Base-by-base conservation (phyloP, 2,329 filamentous ascomycete species). In the Seiridium cupressi region DNA sequence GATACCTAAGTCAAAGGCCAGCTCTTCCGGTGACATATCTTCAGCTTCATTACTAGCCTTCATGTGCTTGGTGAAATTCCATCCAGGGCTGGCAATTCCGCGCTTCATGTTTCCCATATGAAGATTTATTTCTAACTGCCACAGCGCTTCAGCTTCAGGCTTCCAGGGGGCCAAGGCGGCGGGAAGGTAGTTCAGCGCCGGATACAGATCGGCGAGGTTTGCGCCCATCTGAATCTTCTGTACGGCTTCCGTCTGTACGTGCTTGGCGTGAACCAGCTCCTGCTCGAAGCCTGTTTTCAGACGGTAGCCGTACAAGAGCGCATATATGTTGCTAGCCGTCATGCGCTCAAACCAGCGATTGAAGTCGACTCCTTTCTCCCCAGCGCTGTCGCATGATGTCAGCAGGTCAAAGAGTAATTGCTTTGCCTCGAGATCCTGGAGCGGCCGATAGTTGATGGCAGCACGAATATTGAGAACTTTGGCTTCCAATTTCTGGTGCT, bases 361-460 rank as follows among this genome's bases (percentile, higher is more conserved):
- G 55, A 72, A 70, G 48, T 74, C 69, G 3, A 64, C 56, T 0
- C 70, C 67, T 40, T 63, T 64, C 4, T 60, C 60, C 0, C 69
- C 71, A 8, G 55, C 38, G 6, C 57, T 38, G 18, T 70, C 68
- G 54, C 69, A 58, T 1, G 71, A 69, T 1, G 65, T 61, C n/a
- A 82, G 61, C 0, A 82, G 65, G 10, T 81, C 77, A 13, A 68
- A 69, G 1, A 82, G 61, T 1, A 81, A 63, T 55, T 81, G 78
- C 57, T 73, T 76, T 35, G 74, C 77, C 62, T 82, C 81, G 5
- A 81, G 69, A 8, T 80, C 76, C 62, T 81, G 79, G 0, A 83
- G 63, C 0, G 72, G 68, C 13, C 70, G 69, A 59, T 81, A 82
- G 0, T 70, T 72, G 2, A 65, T 65, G 51, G 56, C 73, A 44